Conservation (phyloP, 306 rosid species). For the Vigna trinervia region DNA sequence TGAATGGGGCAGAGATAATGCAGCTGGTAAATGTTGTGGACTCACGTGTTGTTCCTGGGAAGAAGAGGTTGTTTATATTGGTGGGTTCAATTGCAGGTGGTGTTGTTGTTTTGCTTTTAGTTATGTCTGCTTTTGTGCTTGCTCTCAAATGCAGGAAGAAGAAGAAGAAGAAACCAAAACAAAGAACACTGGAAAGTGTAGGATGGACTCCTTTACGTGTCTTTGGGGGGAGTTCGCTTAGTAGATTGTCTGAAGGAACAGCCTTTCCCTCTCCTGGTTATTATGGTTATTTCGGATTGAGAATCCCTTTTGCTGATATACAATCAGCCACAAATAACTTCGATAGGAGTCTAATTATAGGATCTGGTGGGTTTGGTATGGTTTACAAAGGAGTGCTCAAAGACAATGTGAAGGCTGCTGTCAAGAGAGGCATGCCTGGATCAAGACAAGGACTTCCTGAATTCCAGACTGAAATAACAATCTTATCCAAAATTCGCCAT, state of each 20-base stretch:
- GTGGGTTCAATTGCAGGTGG: conserved; percentile 75
- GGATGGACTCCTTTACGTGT: conserved; percentile 79
- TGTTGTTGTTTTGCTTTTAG: conserved; percentile 56
- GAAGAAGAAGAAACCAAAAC: conserved; percentile 64
- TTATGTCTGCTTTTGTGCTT: conserved; percentile 51
- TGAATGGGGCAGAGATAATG: conserved; percentile 97
- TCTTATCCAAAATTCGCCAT: conserved; percentile 83
- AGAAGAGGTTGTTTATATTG: conserved; percentile 57
- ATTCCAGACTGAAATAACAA: conserved; percentile 81
- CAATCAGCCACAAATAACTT: conserved; percentile 77
- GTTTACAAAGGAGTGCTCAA: conserved; percentile 75
- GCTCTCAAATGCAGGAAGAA: conserved; percentile 54
- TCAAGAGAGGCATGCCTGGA: conserved; percentile 89
- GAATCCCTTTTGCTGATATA: conserved; percentile 74
- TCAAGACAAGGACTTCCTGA: conserved; percentile 96
- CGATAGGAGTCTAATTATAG: conserved; percentile 67
- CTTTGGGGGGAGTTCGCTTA: conserved; percentile 76
- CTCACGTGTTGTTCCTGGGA: conserved; percentile 19
- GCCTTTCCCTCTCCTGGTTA: conserved; percentile 66
- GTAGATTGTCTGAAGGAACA: conserved; percentile 74
- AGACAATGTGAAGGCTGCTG: conserved; percentile 79
- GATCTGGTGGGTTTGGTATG: conserved; percentile 91
- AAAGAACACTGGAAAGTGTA: conserved; percentile 59
- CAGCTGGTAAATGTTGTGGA: conserved; percentile 54
- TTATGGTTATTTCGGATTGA: conserved; percentile 68